Evolutionary conservation across 2,329 filamentous ascomycete species (phyloP).

Genomic region (Cytospora chrysosperma): DNA sequence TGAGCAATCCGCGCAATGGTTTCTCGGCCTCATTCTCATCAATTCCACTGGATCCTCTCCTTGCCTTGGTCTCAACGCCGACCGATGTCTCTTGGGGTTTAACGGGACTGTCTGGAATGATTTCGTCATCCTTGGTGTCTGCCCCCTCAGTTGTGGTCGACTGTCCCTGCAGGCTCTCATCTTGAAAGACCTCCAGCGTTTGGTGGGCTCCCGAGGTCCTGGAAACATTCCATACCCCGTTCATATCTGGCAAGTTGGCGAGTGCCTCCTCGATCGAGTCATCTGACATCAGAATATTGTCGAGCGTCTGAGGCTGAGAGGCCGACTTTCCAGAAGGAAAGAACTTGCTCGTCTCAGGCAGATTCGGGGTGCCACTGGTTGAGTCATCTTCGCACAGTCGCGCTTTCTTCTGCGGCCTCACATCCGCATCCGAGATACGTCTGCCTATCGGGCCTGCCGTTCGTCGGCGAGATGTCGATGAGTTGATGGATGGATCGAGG

Average conservation of each 20-base stretch:
- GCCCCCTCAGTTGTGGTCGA: neutral
- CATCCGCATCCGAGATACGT: constrained; percentile 22
- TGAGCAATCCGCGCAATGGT: constrained; percentile 29
- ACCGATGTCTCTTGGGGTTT: constrained; percentile 26
- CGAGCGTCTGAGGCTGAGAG: constrained; percentile 35
- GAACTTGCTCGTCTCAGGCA: constrained; percentile 53
- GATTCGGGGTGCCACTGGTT: constrained; percentile 31
- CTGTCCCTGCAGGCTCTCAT: constrained; percentile 24
- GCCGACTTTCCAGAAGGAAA: constrained; percentile 40
- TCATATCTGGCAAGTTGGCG: constrained; percentile 49
- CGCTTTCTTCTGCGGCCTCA: constrained; percentile 55
- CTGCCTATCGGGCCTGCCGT: constrained; percentile 29
- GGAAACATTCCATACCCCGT: constrained; percentile 43
- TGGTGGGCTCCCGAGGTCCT: constrained; percentile 40
- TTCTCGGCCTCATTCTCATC: constrained; percentile 23
- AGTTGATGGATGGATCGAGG: constrained; percentile 14
- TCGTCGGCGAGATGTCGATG: constrained; percentile 28
- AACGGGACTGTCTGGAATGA: constrained; percentile 19
- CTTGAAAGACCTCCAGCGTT: constrained; percentile 48
- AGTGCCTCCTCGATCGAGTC: constrained; percentile 58
- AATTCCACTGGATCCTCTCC: neutral
- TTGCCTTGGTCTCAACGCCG: neutral
- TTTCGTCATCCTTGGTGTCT: constrained; percentile 9
- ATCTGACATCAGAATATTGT: constrained; percentile 52
- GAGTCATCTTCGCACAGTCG: constrained; percentile 50